Percentiles rank a stretch among this genome's conserved stretches.
Evolutionary conservation across 306 rosid genomes (phyloP).

Genomic region (Cucurbita moschata): DNA sequence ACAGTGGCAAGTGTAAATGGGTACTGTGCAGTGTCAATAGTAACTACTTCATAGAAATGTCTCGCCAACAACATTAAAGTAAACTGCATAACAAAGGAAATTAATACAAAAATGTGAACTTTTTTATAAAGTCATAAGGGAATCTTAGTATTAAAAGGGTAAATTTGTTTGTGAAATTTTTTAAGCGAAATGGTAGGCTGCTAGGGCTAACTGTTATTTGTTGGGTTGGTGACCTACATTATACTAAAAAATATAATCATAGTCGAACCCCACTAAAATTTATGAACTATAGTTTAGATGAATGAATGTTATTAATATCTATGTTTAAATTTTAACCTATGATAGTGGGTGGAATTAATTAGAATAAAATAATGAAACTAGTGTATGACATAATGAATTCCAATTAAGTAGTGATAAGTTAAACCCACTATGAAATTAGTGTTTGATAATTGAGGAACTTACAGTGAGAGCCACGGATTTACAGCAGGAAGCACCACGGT

Average conservation of each 20-base stretch:
- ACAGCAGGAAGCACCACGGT: slow-evolving; percentile 49
- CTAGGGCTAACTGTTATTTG: slow-evolving; percentile 9
- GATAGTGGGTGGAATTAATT: background rate
- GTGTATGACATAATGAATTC: slow-evolving; percentile 1
- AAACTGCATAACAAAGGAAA: slow-evolving; percentile 33
- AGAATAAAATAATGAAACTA: background rate
- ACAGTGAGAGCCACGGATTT: slow-evolving; percentile 72
- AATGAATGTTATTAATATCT: no score
- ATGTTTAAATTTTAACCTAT: background rate
- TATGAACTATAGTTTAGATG: no score
- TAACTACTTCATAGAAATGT: slow-evolving; percentile 42
- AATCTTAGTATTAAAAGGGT: background rate
- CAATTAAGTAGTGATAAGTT: background rate
- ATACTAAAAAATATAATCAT: background rate
- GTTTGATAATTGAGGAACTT: slow-evolving; percentile 18
- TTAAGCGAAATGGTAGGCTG: background rate
- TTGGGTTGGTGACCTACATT: slow-evolving; percentile 11
- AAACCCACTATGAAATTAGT: background rate
- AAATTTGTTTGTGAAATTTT: background rate
- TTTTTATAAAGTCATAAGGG: background rate
- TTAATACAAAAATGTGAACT: background rate
- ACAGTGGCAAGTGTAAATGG: slow-evolving; percentile 74
- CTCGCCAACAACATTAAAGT: slow-evolving; percentile 55
- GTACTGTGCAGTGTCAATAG: slow-evolving; percentile 39
- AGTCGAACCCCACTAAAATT: no score